Evolutionary conservation across 2,329 filamentous ascomycete species (phyloP).

Genomic region (Thermothelomyces thermophilus): DNA sequence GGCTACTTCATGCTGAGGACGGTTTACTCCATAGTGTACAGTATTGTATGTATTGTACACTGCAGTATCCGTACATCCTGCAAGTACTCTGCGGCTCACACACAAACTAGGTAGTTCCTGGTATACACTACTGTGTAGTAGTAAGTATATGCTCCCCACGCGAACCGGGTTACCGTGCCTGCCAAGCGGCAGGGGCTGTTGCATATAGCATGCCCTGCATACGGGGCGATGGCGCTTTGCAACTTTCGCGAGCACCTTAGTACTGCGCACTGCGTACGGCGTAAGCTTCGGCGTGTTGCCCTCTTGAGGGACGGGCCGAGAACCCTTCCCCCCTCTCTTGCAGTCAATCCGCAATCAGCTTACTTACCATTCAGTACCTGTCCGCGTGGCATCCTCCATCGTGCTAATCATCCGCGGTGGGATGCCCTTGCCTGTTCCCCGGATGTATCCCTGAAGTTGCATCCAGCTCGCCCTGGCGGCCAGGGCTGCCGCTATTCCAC

Average conservation of each 20-base stretch:
- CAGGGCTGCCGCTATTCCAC: conserved; percentile 23
- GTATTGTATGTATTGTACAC: no score
- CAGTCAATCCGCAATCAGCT: neutral
- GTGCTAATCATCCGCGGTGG: neutral
- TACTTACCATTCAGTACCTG: neutral
- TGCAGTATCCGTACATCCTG: no score
- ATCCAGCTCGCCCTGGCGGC: conserved; percentile 22
- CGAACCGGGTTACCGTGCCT: conserved; percentile 1
- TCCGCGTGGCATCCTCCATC: conserved; percentile 9
- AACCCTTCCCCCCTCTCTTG: neutral
- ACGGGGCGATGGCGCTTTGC: neutral
- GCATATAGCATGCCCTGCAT: no score
- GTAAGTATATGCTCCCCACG: neutral
- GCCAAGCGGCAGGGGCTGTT: neutral
- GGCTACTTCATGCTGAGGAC: no score
- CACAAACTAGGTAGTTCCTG: no score
- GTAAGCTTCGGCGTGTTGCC: neutral
- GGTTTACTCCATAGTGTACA: no score
- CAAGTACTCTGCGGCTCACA: no score
- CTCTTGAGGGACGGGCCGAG: conserved; percentile 1
- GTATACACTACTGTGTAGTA: no score
- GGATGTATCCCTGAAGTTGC: conserved; percentile 20
- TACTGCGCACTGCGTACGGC: neutral
- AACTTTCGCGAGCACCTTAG: neutral
- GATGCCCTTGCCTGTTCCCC: conserved; percentile 14